These are phyloP conservation scores for Boletales sp. DNA, from an alignment of 768 basidiomycete genomes.

Conservation along the genomic window DNA sequence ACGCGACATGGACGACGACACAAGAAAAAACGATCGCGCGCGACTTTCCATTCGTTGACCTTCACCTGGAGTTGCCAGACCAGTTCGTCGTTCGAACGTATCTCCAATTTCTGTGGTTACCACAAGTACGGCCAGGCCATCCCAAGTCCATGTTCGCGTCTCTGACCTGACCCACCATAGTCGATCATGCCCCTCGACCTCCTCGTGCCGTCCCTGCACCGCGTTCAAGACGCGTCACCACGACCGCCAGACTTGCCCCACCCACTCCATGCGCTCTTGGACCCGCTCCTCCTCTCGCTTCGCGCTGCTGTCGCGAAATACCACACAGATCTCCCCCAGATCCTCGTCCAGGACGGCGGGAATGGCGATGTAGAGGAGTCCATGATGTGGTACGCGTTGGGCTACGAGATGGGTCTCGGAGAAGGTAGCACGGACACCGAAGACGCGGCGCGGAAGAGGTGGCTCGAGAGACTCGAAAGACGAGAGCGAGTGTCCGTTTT, in stretches of 20 bases:
- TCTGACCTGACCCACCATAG: constrained; percentile 36
- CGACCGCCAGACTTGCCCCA: constrained; percentile 37
- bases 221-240: constrained; percentile 38
- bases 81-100: constrained; percentile 63
- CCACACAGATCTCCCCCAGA: constrained; percentile 55
- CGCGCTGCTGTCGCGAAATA: constrained; percentile 58
- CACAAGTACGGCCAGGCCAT: constrained; percentile 49
- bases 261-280: constrained; percentile 55
- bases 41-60: constrained; percentile 53
- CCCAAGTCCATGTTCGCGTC: neutral
- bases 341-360: constrained; percentile 57
- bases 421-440: constrained; percentile 27
- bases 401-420: constrained; percentile 46
- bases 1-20: constrained; percentile 48
- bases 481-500: constrained; percentile 49
- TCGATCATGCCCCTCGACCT: constrained; percentile 66
- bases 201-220: constrained; percentile 53
- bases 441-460: constrained; percentile 41
- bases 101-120: constrained; percentile 76
- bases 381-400: constrained; percentile 74
- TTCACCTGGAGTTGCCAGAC: constrained; percentile 45
- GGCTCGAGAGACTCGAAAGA: constrained; percentile 65
- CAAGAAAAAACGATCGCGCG: constrained; percentile 57
- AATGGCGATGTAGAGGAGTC: constrained; percentile 63
- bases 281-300: constrained; percentile 61